Percentiles rank a stretch among this genome's conserved stretches.
phyloP scores from a whole-genome alignment of 2,329 filamentous ascomycete species.

The Epichloe hybrida region DNA sequence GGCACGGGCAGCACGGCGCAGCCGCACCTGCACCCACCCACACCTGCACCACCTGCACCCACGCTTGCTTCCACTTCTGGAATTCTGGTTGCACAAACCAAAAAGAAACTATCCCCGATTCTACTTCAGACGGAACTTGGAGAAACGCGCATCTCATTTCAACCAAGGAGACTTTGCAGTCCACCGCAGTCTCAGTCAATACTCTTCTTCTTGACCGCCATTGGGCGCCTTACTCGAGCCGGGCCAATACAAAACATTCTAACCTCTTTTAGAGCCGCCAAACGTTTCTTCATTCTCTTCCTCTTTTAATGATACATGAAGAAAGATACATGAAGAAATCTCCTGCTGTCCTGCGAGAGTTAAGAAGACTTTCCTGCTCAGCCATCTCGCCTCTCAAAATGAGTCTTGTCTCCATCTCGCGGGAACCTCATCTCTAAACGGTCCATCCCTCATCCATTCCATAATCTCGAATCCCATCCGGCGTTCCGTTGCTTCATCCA shows the following conservation, averaged over 20 bases:
- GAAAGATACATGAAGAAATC: no score
- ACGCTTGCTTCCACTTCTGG: neutral
- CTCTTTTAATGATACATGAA: no score
- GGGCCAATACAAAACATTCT: no score
- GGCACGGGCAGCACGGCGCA: neutral
- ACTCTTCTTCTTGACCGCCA: no score
- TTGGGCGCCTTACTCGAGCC: no score
- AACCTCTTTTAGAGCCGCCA: no score
- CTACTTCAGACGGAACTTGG: neutral
- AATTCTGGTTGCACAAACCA: neutral
- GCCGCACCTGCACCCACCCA: neutral
- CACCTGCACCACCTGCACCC: neutral
- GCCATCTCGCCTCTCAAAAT: neutral
- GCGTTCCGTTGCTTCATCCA: constrained; percentile 58
- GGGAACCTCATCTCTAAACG: constrained; percentile 21
- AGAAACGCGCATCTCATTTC: neutral
- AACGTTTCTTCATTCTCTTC: no score
- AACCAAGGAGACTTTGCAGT: no score
- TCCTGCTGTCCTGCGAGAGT: no score
- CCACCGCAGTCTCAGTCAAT: no score
- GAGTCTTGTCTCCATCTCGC: constrained; percentile 9
- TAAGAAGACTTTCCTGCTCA: neutral
- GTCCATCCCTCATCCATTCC: constrained; percentile 54
- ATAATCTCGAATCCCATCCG: constrained; percentile 76
- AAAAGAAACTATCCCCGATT: no score